A percentile compares a stretch with the other conserved stretches of the same genome.
These are phyloP conservation scores for Leishmania mexicana DNA, from an alignment of 208 protist genomes.

Conservation along the genomic window DNA sequence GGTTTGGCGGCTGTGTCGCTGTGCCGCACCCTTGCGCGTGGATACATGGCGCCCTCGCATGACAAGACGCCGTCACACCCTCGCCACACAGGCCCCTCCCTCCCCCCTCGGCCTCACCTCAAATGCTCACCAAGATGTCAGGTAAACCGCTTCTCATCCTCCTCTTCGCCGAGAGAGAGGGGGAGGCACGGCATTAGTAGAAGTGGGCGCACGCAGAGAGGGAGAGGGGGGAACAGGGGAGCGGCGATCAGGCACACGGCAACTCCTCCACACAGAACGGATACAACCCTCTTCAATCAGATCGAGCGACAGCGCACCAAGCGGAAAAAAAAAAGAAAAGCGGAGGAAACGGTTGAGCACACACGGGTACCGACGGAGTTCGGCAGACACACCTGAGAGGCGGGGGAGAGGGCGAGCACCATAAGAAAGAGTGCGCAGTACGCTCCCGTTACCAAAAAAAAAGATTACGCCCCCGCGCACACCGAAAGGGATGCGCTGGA, in stretches of 20 bases:
- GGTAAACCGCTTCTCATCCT: neutral
- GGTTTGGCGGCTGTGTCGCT: neutral
- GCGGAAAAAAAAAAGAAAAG: neutral
- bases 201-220: neutral
- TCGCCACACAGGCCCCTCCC: neutral
- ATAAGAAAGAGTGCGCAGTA: neutral
- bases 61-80: neutral
- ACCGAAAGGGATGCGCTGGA: neutral
- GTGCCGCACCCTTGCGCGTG: neutral
- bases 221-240: neutral
- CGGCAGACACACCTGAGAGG: neutral
- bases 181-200: too few species aligned
- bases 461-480: neutral
- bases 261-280: neutral
- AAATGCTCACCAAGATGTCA: neutral
- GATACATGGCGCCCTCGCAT: neutral
- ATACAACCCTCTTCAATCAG: neutral
- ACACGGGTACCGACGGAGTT: neutral
- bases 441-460: neutral
- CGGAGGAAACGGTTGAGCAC: neutral
- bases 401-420: neutral
- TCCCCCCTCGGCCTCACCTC: neutral
- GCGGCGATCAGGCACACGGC: neutral
- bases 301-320: neutral
- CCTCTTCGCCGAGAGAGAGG: neutral